A percentile compares a stretch with the other conserved stretches of the same genome.
Conservation (phyloP, 768 basidiomycete species). For the Lactarius quietus region DNA sequence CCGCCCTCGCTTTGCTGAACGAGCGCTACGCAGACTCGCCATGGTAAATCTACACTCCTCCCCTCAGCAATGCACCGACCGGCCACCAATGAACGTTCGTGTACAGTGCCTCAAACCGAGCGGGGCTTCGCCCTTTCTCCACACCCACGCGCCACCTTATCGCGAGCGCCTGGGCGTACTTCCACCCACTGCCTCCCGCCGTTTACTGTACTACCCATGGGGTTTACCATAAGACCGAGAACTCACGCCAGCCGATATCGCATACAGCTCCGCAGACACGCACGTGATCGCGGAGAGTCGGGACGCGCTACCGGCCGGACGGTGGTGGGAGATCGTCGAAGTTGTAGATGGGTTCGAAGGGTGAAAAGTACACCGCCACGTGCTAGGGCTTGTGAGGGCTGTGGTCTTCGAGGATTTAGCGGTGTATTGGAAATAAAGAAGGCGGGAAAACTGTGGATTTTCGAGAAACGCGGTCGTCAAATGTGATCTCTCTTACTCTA, state of each 20-base stretch:
- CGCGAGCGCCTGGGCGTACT: too few species aligned
- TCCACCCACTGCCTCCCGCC: slow-evolving; percentile 20
- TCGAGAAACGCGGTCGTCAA: slow-evolving; percentile 19
- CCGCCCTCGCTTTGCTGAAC: slow-evolving; percentile 64
- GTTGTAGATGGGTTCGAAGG: slow-evolving; percentile 45
- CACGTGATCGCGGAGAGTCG: too few species aligned
- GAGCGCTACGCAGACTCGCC: slow-evolving; percentile 37
- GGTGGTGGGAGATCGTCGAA: slow-evolving; percentile 46
- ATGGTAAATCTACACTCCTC: too few species aligned
- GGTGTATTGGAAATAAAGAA: slow-evolving; percentile 39
- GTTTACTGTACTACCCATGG: slow-evolving; percentile 40
- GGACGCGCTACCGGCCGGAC: slow-evolving; percentile 26
- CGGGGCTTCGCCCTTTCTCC: too few species aligned
- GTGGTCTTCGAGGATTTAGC: slow-evolving; percentile 20
- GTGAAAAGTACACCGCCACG: slow-evolving; percentile 36
- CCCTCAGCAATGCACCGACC: not conserved
- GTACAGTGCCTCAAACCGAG: slow-evolving; percentile 70
- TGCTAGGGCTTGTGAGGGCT: slow-evolving; percentile 29
- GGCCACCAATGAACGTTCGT: slow-evolving; percentile 12
- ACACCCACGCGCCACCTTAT: too few species aligned
- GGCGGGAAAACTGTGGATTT: too few species aligned
- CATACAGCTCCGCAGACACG: slow-evolving; percentile 34
- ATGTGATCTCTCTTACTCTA: not conserved
- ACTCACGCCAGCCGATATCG: slow-evolving; percentile 43
- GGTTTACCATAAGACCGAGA: slow-evolving; percentile 81